Conservation (phyloP, 768 basidiomycete genomes). For the Boletus edulis region DNA sequence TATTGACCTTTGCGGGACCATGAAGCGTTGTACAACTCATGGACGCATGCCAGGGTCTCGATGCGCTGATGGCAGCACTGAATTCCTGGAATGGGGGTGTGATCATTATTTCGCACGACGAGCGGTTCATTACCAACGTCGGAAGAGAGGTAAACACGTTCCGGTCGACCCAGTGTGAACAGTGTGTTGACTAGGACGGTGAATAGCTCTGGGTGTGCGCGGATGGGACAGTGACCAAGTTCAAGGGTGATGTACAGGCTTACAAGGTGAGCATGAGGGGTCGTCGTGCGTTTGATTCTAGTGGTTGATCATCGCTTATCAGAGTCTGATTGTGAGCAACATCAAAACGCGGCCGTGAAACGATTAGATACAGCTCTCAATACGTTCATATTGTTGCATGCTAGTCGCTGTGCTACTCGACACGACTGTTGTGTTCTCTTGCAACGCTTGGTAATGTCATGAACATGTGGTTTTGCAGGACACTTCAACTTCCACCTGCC, state of each 20-base stretch:
- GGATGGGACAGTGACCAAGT: slow-evolving; percentile 77
- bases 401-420: background rate
- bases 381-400: too few relatives aligned
- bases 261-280: slow-evolving; percentile 66
- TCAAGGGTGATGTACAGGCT: slow-evolving; percentile 84
- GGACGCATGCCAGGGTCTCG: slow-evolving; percentile 68
- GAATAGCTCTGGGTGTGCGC: slow-evolving; percentile 89
- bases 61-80: slow-evolving; percentile 87
- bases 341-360: slow-evolving; percentile 54
- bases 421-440: background rate
- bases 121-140: slow-evolving; percentile 89
- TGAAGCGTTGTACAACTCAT: background rate
- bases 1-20: background rate
- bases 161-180: background rate
- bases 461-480: background rate
- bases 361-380: background rate
- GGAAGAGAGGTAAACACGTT: slow-evolving; percentile 62
- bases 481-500: too few relatives aligned
- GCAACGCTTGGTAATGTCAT: background rate
- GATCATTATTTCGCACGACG: slow-evolving; percentile 94
- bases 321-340: slow-evolving; percentile 76
- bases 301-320: background rate
- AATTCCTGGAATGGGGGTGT: slow-evolving; percentile 86
- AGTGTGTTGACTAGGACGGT: slow-evolving; percentile 2
- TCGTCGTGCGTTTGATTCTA: background rate